Percentiles rank a stretch among this genome's conserved stretches.
Evolutionary conservation across 257 asterid species (phyloP).

Genomic region (Anisodus tanguticus): DNA sequence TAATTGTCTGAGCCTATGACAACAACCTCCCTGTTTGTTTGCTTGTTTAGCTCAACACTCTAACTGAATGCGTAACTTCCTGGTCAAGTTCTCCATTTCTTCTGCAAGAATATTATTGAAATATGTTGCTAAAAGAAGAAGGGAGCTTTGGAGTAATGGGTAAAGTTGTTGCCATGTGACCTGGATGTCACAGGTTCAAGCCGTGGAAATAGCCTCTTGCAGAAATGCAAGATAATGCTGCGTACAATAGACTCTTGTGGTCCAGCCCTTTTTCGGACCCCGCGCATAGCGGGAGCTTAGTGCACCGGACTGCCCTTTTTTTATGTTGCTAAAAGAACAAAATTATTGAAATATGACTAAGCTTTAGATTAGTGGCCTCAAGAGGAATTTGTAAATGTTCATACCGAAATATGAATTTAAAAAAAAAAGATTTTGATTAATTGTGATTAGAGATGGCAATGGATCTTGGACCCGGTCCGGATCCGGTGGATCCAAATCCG

Average conservation of each 20-base stretch:
- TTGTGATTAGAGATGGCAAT: background rate
- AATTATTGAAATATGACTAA: background rate
- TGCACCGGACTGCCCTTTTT: no score
- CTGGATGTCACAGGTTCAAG: no score
- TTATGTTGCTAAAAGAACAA: background rate
- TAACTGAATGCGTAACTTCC: background rate
- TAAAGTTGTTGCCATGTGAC: no score
- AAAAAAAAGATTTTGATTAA: background rate
- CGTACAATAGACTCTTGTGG: no score
- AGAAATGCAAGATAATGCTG: no score
- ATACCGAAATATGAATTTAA: background rate
- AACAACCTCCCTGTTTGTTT: background rate
- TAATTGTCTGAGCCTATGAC: background rate
- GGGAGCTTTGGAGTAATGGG: no score
- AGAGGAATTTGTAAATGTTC: slow-evolving; percentile 13
- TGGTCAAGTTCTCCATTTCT: background rate
- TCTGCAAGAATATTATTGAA: background rate
- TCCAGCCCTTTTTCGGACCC: no score
- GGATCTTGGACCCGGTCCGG: no score
- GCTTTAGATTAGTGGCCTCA: background rate
- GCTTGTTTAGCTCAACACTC: background rate
- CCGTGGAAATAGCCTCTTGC: no score
- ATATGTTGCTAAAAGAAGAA: background rate
- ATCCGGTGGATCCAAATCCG: no score
- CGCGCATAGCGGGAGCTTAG: no score